These are phyloP conservation scores for Dalbergia cochinchinensis DNA, from an alignment of 306 rosid genomes.

Conservation along the genomic window DNA sequence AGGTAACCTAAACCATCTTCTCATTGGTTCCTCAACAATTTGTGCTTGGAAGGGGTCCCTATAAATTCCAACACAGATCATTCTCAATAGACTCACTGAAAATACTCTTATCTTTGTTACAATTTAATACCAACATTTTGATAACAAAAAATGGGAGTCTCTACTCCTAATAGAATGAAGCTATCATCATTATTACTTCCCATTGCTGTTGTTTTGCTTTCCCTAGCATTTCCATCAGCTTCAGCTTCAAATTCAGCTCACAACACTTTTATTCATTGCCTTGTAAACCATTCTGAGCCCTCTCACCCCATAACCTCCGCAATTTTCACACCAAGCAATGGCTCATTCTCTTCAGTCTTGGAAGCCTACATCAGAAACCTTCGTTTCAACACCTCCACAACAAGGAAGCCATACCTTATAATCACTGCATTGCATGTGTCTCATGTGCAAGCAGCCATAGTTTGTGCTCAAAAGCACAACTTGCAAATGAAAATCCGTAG, in stretches of 20 bases:
- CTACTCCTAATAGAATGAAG: slow-evolving; percentile 1
- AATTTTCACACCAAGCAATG: slow-evolving; percentile 58
- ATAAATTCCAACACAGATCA: slow-evolving; percentile 29
- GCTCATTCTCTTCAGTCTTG: slow-evolving; percentile 58
- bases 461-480: slow-evolving; percentile 62
- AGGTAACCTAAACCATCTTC: slow-evolving; percentile 35
- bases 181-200: background rate
- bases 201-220: slow-evolving; percentile 24
- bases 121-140: background rate
- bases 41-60: background rate
- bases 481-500: slow-evolving; percentile 74
- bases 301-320: slow-evolving; percentile 63
- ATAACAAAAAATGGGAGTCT: slow-evolving; percentile 37
- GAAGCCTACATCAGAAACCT: slow-evolving; percentile 64
- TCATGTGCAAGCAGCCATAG: slow-evolving; percentile 58
- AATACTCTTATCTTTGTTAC: background rate
- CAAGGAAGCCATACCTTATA: slow-evolving; percentile 66
- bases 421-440: slow-evolving; percentile 69
- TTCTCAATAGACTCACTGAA: slow-evolving; percentile 22
- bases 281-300: slow-evolving; percentile 53
- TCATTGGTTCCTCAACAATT: slow-evolving; percentile 1
- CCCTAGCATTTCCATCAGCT: background rate
- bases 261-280: slow-evolving; percentile 57
- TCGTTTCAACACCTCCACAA: slow-evolving; percentile 65
- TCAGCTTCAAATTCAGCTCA: slow-evolving; percentile 39